These are phyloP conservation scores for Nigrospora osmanthi DNA, from an alignment of 2,329 filamentous ascomycete species.

Conservation along the genomic window DNA sequence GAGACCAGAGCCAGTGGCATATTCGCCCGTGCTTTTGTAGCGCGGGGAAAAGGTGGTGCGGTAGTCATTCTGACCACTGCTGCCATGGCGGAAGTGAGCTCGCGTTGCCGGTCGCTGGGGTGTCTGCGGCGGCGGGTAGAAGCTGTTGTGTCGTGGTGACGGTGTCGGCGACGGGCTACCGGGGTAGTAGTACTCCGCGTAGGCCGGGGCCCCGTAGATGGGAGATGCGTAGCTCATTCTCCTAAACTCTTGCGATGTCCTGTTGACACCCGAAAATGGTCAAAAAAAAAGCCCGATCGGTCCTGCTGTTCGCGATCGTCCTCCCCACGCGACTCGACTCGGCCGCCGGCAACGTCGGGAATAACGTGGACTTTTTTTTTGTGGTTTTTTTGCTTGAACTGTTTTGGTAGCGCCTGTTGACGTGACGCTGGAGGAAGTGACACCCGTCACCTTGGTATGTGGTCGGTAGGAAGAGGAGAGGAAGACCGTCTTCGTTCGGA, in stretches of 20 bases:
- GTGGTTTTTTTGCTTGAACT: slow-evolving; percentile 8
- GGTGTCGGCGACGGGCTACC: slow-evolving; percentile 49
- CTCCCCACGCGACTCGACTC: slow-evolving; percentile 4
- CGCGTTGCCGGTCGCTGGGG: slow-evolving; percentile 48
- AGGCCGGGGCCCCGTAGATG: slow-evolving; percentile 36
- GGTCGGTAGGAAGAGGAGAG: slow-evolving; percentile 50
- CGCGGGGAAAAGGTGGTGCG: slow-evolving; percentile 49
- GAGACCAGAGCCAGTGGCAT: slow-evolving; percentile 45
- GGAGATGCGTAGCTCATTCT: slow-evolving; percentile 35
- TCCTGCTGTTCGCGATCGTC: slow-evolving; percentile 4
- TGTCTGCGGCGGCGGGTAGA: slow-evolving; percentile 27
- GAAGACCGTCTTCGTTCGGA: slow-evolving; percentile 44
- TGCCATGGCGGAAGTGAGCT: slow-evolving; percentile 37
- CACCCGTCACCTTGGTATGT: slow-evolving; percentile 54
- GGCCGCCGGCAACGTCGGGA: slow-evolving; percentile 2
- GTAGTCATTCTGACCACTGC: slow-evolving; percentile 30
- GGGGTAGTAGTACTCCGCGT: slow-evolving; percentile 33
- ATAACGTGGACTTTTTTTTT: slow-evolving; percentile 3
- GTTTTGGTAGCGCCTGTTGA: slow-evolving; percentile 31
- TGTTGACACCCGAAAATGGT: slow-evolving; percentile 17
- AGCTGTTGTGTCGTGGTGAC: slow-evolving; percentile 44
- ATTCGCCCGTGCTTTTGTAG: slow-evolving; percentile 55
- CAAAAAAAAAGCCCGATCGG: slow-evolving; percentile 1
- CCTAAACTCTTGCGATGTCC: slow-evolving; percentile 24
- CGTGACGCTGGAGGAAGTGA: slow-evolving; percentile 38